Percentiles rank a stretch among this genome's conserved stretches.
Conservation (phyloP, 257 asterid species). For the Nicotiana paniculata region DNA sequence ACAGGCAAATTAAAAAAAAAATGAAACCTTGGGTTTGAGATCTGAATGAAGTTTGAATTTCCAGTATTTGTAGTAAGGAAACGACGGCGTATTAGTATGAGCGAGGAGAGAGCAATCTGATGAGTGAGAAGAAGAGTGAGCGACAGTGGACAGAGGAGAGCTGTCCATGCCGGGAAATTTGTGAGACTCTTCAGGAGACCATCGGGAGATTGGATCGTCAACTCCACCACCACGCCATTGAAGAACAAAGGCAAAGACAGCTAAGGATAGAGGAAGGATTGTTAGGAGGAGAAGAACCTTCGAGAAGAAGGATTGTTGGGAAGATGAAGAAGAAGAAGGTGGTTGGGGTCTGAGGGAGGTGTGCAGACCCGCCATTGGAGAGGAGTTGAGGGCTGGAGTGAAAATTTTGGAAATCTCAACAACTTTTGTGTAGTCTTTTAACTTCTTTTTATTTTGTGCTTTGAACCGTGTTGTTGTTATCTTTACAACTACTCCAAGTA, state of each 20-base stretch:
- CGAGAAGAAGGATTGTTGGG: constrained; percentile 20
- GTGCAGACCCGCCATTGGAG: constrained; percentile 41
- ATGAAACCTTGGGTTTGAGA: constrained; percentile 44
- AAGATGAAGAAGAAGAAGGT: constrained; percentile 24
- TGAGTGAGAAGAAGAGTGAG: constrained; percentile 16
- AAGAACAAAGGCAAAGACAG: constrained; percentile 42
- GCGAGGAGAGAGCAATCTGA: constrained; percentile 34
- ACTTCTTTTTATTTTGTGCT: neutral
- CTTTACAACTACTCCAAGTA: too few relatives aligned
- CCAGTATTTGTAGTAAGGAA: constrained; percentile 46
- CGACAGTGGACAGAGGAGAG: constrained; percentile 23
- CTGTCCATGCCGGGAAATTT: constrained; percentile 47
- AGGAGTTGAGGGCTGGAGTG: neutral
- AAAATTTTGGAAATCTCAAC: neutral
- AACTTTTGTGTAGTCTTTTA: neutral
- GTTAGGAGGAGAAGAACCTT: constrained; percentile 40
- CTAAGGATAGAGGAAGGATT: constrained; percentile 32
- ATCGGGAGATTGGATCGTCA: constrained; percentile 40
- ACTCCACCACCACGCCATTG: constrained; percentile 55
- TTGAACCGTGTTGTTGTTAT: neutral
- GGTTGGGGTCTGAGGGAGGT: constrained; percentile 33
- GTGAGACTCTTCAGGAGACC: constrained; percentile 41
- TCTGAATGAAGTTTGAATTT: constrained; percentile 28
- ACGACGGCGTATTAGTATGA: constrained; percentile 18
- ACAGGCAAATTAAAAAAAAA: neutral